These are phyloP conservation scores for Helianthus annuus DNA, from an alignment of 129 eudicot genomes.

Conservation along the genomic window HanXRQr2.0-SUNRISE NC_035448.2:11388641-11389140, in stretches of 20 bases:
- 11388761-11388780: not conserved
- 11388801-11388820: not conserved
- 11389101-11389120: not conserved
- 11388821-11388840: not conserved
- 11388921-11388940: too few species aligned
- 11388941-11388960: too few species aligned
- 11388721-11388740: not conserved
- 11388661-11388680: not conserved
- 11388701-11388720: not conserved
- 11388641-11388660: not conserved
- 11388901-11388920: too few species aligned
- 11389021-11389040: not conserved
- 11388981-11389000: not conserved
- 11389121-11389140: not conserved
- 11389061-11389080: not conserved
- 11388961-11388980: not conserved
- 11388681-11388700: not conserved
- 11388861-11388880: too few species aligned
- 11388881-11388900: not conserved
- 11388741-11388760: too few species aligned
- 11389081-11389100: constrained; percentile 3
- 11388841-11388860: not conserved
- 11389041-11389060: not conserved
- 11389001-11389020: not conserved
- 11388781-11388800: not conserved